These are phyloP conservation scores for Candida vartiovaarae DNA, from an alignment of 805 yeast genomes.

Conservation along the genomic window DNA sequence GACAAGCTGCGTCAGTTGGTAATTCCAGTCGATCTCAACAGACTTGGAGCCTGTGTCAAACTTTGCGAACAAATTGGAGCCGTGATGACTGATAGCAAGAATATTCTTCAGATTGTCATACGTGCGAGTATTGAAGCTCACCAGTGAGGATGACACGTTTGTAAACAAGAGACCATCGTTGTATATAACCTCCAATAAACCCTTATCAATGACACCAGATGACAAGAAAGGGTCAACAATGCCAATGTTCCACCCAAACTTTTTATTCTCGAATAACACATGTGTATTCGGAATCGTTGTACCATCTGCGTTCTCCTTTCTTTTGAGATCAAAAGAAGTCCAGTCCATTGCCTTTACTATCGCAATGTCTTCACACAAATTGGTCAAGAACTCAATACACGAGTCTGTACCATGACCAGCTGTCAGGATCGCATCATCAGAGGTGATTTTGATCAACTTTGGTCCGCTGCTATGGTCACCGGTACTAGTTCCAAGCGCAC, in stretches of 20 bases:
- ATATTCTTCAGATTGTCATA: not conserved
- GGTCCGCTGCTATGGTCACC: slow-evolving; percentile 1
- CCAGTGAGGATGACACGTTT: not conserved
- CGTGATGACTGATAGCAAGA: not conserved
- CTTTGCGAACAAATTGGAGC: slow-evolving; percentile 1
- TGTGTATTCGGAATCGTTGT: not conserved
- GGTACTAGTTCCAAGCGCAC: not conserved
- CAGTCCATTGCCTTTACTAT: not conserved
- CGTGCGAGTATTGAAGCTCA: not conserved
- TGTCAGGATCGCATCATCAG: slow-evolving; percentile 5
- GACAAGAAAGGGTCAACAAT: slow-evolving; percentile 8
- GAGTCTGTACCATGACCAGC: slow-evolving; percentile 5
- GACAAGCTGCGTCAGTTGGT: not conserved
- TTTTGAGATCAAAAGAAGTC: not conserved
- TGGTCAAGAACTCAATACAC: slow-evolving; percentile 3
- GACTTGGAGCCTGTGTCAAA: not conserved
- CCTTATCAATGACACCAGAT: slow-evolving; percentile 3
- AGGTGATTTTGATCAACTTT: slow-evolving; percentile 1
- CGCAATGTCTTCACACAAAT: slow-evolving; percentile 1
- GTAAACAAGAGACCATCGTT: not conserved
- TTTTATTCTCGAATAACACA: slow-evolving; percentile 1
- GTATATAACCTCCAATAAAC: slow-evolving; percentile 3
- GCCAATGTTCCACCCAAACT: slow-evolving; percentile 8
- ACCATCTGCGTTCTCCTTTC: not conserved
- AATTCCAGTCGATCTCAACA: slow-evolving; percentile 1